A percentile compares a stretch with the other conserved stretches of the same genome.
Evolutionary conservation across 179 eudicot genomes (phyloP).

Genomic region (Beta corolliflora): DNA sequence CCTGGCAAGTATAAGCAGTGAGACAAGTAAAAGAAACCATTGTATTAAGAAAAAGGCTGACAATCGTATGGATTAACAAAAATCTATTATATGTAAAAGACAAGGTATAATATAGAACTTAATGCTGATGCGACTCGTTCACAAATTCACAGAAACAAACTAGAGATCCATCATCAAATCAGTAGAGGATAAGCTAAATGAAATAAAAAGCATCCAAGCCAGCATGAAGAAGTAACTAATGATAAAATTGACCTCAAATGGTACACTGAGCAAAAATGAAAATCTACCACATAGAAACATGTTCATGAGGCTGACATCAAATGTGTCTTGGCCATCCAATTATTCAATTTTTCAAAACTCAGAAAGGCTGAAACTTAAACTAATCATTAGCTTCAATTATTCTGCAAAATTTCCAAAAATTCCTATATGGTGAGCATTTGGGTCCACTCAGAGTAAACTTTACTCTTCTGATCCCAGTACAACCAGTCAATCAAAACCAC

Average conservation of each 20-base stretch:
- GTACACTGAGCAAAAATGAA: not conserved
- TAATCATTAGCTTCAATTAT: too few relatives aligned
- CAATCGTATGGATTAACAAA: not conserved
- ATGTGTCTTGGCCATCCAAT: not conserved
- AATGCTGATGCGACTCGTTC: not conserved
- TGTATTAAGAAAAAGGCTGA: not conserved
- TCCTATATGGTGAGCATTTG: not conserved
- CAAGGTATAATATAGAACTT: too few relatives aligned
- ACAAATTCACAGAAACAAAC: not conserved
- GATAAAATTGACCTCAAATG: not conserved
- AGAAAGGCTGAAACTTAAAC: not conserved
- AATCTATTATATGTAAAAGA: not conserved
- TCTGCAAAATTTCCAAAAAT: not conserved
- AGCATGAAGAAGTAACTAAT: not conserved
- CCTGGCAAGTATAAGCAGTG: slow-evolving; percentile 40
- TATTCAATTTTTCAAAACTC: not conserved
- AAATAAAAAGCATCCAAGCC: not conserved
- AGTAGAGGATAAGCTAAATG: not conserved
- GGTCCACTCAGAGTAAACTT: not conserved
- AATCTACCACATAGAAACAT: not conserved
- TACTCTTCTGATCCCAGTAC: not conserved
- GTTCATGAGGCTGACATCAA: not conserved
- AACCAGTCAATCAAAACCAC: not conserved
- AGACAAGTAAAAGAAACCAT: slow-evolving; percentile 12
- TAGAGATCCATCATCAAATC: not conserved